A percentile compares a stretch with the other conserved stretches of the same genome.
These are phyloP conservation scores for Cicer chorassanicum DNA, from an alignment of 306 rosid species.

Conservation along the genomic window DNA sequence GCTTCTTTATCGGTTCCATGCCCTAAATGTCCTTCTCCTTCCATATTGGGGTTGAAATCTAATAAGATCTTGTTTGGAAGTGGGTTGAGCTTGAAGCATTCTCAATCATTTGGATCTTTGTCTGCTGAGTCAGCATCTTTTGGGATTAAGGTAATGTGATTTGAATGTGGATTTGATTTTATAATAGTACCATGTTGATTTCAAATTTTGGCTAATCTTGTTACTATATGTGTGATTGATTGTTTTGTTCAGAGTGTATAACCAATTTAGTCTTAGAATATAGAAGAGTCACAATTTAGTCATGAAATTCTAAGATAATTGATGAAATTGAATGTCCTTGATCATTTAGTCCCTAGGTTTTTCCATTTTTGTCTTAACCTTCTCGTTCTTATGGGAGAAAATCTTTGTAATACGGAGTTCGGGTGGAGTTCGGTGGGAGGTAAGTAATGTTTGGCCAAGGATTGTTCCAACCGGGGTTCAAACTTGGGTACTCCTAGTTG, in stretches of 20 bases:
- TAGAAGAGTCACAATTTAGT: background rate
- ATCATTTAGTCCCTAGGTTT: no score
- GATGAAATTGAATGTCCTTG: background rate
- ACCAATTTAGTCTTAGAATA: background rate
- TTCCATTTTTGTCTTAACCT: no score
- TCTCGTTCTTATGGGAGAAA: no score
- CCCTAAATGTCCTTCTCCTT: conserved; percentile 53
- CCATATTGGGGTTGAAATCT: conserved; percentile 46
- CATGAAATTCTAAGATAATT: background rate
- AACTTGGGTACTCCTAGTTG: no score
- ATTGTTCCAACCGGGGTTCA: no score
- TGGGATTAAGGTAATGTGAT: conserved; percentile 43
- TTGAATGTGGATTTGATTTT: conserved; percentile 33
- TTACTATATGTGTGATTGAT: conserved; percentile 4
- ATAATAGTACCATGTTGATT: conserved; percentile 23
- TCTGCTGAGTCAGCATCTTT: conserved; percentile 44
- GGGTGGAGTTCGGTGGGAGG: no score
- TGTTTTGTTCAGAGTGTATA: background rate
- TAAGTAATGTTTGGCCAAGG: no score
- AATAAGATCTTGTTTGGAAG: conserved; percentile 44
- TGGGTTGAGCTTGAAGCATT: conserved; percentile 46
- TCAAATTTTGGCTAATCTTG: conserved; percentile 37
- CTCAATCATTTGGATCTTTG: conserved; percentile 54
- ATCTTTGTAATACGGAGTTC: no score
- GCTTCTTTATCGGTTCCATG: conserved; percentile 69